Conservation (phyloP, 768 basidiomycete species). For the Sarcomyxa edulis region DNA sequence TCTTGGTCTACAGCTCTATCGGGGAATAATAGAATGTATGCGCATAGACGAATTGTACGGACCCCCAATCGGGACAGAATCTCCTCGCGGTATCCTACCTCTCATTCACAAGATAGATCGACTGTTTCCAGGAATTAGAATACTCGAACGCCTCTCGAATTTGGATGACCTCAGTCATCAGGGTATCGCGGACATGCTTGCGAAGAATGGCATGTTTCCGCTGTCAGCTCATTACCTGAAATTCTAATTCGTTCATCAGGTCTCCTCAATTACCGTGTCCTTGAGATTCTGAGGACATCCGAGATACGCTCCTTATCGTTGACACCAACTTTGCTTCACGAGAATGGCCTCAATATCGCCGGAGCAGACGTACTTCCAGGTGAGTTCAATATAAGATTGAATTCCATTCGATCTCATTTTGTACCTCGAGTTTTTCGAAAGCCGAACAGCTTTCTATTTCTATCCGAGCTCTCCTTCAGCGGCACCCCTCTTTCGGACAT, state of each 20-base stretch:
- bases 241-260: conserved; percentile 23
- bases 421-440: conserved; percentile 34
- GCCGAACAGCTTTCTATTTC: conserved; percentile 44
- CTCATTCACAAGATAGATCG: conserved; percentile 34
- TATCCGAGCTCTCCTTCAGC: conserved; percentile 46
- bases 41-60: conserved; percentile 36
- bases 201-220: conserved; percentile 24
- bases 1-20: background rate
- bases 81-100: conserved; percentile 27
- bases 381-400: conserved; percentile 19
- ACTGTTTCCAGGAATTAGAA: conserved; percentile 43
- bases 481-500: conserved; percentile 38
- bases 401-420: background rate
- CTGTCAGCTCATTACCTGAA: background rate
- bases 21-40: conserved; percentile 4
- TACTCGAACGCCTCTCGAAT: conserved; percentile 33
- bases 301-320: conserved; percentile 40
- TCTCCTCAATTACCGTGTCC: conserved; percentile 38
- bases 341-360: conserved; percentile 46
- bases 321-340: conserved; percentile 38
- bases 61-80: conserved; percentile 33
- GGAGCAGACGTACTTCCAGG: conserved; percentile 37
- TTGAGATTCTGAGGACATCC: conserved; percentile 40
- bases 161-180: conserved; percentile 32
- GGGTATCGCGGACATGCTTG: conserved; percentile 34